These are phyloP conservation scores for Ustilago bromivora DNA, from an alignment of 1,284 basidiomycete species.

Conservation along the genomic window DNA sequence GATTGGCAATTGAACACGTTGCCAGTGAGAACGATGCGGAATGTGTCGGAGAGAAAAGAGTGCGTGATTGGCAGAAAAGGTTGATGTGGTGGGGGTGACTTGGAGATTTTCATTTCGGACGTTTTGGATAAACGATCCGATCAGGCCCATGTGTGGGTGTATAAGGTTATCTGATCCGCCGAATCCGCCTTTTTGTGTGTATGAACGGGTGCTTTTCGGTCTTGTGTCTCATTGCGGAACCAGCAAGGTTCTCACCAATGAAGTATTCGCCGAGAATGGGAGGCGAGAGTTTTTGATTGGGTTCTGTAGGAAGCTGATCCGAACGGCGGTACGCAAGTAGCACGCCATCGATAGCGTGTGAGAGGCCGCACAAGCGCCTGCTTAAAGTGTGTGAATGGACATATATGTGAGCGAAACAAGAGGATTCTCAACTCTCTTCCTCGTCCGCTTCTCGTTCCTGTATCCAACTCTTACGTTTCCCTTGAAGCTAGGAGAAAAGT, in stretches of 20 bases:
- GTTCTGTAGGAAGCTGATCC: not conserved
- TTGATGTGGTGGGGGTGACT: no score
- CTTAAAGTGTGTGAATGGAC: not conserved
- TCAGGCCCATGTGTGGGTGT: not conserved
- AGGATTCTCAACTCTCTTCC: not conserved
- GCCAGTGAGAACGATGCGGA: not conserved
- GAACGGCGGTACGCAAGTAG: not conserved
- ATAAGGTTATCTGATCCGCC: conserved; percentile 5
- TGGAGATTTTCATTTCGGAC: not conserved
- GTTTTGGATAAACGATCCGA: not conserved
- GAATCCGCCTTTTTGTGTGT: not conserved
- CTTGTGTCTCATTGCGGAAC: no score
- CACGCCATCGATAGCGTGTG: not conserved
- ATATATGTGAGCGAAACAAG: not conserved
- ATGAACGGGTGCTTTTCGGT: no score
- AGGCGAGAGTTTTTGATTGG: not conserved
- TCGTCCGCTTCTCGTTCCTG: not conserved
- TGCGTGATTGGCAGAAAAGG: not conserved
- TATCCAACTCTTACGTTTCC: not conserved
- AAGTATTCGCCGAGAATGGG: not conserved
- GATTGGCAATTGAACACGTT: not conserved
- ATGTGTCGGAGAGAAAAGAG: not conserved
- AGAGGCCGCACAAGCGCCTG: not conserved
- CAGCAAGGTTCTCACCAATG: no score
- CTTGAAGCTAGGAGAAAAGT: not conserved